Evolutionary conservation across 108 stramenopile genomes (phyloP), one percentile per base, ranked within the genome.

Genomic region (Bacterosira constricta): DNA sequence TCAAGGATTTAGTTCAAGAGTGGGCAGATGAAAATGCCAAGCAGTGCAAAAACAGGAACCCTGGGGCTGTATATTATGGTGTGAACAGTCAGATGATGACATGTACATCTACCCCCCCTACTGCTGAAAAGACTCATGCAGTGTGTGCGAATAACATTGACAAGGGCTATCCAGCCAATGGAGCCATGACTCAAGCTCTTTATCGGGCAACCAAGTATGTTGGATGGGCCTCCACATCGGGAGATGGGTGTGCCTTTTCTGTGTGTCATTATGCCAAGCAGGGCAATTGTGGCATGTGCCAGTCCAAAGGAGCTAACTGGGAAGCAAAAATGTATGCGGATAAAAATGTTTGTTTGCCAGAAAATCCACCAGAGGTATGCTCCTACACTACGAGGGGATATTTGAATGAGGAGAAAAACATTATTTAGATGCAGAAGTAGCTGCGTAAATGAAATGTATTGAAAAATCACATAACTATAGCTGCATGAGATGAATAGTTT

Each of bases 131-230:
- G 50, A 29, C 31, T 51, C 49, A 51, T 15, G 32, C 8, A 38
- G 18, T 18, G 60, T 45, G 31, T 20, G 59, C 67, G 26, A 25
- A 30, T 11, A 52, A 53, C 15, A 3, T 26, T 2, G 18, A 46
- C 4, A 17, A 34, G 17, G 41, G 36, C 20, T 69, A 69, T 45
- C 71, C 74, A 1, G 29, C 37, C 8, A 69, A 75, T 27, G 74
- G 67, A n/a, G 41, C 63, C 7, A 36, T 47, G 5, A 75, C 74
- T 3, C 67, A 69, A 31, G 68, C 37, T 0, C 27, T 75, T 8
- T 75, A 68, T 67, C 41, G 68, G 7, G 42, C 32, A 3, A 47
- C 56, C n/a, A 11, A 69, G 44, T 68, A 69, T 12, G 68, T 75
- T 12, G 74, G 74, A 0, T 75, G 74, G 32, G 57, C 57, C 10